A percentile compares a stretch with the other conserved stretches of the same genome.
Evolutionary conservation across 2,329 filamentous ascomycete genomes (phyloP).

Genomic region (Cordyceps cicadae): DNA sequence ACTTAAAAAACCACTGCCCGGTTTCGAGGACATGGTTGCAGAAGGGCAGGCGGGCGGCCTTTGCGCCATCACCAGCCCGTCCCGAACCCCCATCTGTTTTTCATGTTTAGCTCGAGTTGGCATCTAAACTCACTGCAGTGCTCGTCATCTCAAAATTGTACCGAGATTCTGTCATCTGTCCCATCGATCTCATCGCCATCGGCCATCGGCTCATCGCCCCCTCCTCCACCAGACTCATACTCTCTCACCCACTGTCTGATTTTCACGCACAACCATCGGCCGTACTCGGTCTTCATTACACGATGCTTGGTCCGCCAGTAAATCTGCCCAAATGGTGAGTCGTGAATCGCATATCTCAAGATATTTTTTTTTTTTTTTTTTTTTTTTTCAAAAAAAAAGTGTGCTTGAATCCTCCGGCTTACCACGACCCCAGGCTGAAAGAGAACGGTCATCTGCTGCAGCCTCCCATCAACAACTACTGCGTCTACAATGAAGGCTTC

Average conservation of each 20-base stretch:
- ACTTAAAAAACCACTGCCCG: constrained; percentile 1
- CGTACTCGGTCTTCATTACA: background rate
- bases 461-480: constrained; percentile 95
- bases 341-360: background rate
- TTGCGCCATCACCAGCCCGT: background rate
- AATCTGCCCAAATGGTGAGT: constrained; percentile 52
- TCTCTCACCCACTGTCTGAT: background rate
- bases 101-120: background rate
- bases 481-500: constrained; percentile 78
- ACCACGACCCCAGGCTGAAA: constrained; percentile 58
- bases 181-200: background rate
- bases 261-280: background rate
- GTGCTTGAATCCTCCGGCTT: background rate
- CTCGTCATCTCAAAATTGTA: background rate
- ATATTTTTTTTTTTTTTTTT: too few species aligned
- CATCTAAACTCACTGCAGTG: background rate
- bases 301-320: constrained; percentile 42
- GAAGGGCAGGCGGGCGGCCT: background rate
- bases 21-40: background rate
- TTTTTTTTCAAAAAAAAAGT: too few species aligned
- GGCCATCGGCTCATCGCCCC: background rate
- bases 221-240: background rate
- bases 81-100: background rate
- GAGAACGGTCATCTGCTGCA: constrained; percentile 87
- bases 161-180: background rate